phyloP scores from a whole-genome alignment of 768 basidiomycete genomes.

The Leccinum disarticulatum region DNA sequence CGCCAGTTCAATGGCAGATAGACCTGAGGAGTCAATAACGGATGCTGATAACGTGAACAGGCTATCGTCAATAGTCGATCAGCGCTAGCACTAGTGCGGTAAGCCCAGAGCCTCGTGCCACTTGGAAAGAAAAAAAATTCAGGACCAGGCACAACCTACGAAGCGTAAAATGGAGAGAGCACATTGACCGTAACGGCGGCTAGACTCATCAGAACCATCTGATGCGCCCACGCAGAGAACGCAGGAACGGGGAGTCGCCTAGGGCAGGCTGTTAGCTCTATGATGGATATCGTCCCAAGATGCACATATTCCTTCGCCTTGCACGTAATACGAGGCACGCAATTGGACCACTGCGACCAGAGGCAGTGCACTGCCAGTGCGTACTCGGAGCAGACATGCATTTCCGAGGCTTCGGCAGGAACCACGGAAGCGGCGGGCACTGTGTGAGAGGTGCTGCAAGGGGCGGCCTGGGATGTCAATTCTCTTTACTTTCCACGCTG shows the following conservation, averaged over 20 bases:
- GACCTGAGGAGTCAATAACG: neutral
- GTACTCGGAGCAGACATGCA: conserved; percentile 6
- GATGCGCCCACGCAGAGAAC: conserved; percentile 21
- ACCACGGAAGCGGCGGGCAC: conserved; percentile 1
- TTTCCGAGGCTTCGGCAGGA: conserved; percentile 22
- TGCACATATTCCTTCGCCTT: conserved; percentile 4
- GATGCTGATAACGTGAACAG: neutral
- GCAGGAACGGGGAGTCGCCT: neutral
- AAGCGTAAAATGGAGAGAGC: neutral
- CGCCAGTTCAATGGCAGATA: neutral
- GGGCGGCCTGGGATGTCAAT: conserved; percentile 18
- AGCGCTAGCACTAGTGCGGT: neutral
- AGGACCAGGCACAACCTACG: conserved; percentile 16
- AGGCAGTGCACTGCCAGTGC: neutral
- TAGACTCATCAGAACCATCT: conserved; percentile 12
- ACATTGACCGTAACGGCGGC: conserved; percentile 14
- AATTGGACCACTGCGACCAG: neutral
- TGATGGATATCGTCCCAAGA: conserved; percentile 4
- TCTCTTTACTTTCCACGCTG: conserved; percentile 27
- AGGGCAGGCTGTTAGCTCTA: conserved; percentile 1
- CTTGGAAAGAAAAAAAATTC: conserved; percentile 1
- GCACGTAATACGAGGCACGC: conserved; percentile 3
- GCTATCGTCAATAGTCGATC: neutral
- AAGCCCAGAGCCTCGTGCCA: neutral
- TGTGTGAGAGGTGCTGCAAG: conserved; percentile 18